Base-by-base conservation (phyloP, 495 filamentous ascomycete species). In the Penicillium paxilli region DNA sequence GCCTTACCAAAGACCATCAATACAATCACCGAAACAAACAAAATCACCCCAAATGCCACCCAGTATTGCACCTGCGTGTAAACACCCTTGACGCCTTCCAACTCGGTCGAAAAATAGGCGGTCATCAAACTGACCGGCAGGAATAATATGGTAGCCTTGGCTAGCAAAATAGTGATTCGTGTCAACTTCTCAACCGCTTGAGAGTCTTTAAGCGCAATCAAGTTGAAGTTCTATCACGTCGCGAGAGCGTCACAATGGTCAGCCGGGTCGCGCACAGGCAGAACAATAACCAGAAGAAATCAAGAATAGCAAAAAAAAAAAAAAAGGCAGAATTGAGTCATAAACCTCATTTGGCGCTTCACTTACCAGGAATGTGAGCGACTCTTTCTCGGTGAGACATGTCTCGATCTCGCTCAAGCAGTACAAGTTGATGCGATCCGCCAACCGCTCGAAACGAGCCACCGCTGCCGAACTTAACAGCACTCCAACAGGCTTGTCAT, bases 121-220 rank as follows among this genome's bases (percentile, higher is more conserved):
- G 88, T 92, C 81, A 94, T 85, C 30, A 96, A 75, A 55, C 84
- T 89, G 55, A 96, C 85, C 3, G 91, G 91, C 40, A 96, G 73
- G 71, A 96, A 96, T 40, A 95, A 74, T 44, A 95, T 90, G 11
- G 87, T 90, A 40, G 88, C 83, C 63, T 93, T 93, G 22, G 88
- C 89, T 12, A 95, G 73, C n/a, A 94, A 72, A 33, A 91, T 89
- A 0, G 91, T 91, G 54, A 89, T 86, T 24, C 89, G 77, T 0
- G 89, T 92, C 20, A 96, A 78, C 24, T 85, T 81, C 46, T 92
- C 90, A 6, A 92, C 88, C 2, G 86, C 83, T 50, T 87, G 80
- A 3, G 88, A 90, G 71, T 96, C 87, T 61, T 90, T 90, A 61
- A 93, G 85, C 11, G 90, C 86, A 49, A 90, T 91, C 59, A 96